phyloP scores from a whole-genome alignment of 345 rosid species.

The Cardamine chenopodiifolia region DNA sequence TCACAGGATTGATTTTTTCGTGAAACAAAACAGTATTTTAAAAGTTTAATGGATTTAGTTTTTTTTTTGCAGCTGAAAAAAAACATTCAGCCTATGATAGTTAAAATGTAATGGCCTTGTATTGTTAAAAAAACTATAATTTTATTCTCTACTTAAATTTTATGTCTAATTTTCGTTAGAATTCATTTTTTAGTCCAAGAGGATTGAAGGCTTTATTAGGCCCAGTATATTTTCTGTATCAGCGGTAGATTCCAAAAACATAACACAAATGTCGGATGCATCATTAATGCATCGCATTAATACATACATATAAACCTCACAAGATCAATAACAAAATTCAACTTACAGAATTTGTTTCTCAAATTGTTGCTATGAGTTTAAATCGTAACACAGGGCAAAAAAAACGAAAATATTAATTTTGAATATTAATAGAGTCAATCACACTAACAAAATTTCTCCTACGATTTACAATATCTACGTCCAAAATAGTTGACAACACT shows the following conservation, averaged over 20 bases:
- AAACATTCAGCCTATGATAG: too few relatives aligned
- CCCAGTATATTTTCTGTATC: neutral
- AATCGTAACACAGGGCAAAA: neutral
- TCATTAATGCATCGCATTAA: neutral
- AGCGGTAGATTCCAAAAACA: neutral
- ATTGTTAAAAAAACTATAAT: neutral
- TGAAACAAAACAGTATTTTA: too few relatives aligned
- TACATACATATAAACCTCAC: neutral
- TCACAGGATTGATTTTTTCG: too few relatives aligned
- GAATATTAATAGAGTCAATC: constrained; percentile 20
- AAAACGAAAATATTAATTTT: neutral
- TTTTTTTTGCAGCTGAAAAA: too few relatives aligned
- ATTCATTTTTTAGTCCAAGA: neutral
- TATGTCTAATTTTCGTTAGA: neutral
- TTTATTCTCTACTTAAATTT: neutral
- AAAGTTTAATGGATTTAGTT: too few relatives aligned
- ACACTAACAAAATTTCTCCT: constrained; percentile 53
- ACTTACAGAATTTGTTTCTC: neutral
- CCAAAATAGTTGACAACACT: neutral
- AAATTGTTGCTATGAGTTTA: neutral
- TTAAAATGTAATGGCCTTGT: neutral
- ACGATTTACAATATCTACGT: constrained; percentile 47
- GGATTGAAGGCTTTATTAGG: neutral
- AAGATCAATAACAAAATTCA: neutral
- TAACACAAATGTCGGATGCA: neutral